Conservation (phyloP, 352 stramenopile genomes). For the Phytophthora hybrid region DNA sequence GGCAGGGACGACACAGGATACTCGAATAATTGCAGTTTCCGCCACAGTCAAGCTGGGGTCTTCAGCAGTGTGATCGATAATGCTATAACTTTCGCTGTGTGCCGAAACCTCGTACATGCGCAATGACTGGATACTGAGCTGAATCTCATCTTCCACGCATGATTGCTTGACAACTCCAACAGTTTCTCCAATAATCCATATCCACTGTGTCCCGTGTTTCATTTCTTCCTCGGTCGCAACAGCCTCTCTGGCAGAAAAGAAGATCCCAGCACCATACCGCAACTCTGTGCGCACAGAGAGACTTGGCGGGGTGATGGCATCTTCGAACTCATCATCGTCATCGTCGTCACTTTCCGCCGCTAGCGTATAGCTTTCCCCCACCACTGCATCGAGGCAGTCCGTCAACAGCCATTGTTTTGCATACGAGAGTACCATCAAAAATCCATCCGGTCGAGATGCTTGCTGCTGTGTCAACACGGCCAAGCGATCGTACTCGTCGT, state of each 20-base stretch:
- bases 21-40: constrained; percentile 47
- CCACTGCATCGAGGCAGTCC: constrained; percentile 77
- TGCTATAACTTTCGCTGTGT: constrained; percentile 42
- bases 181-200: constrained; percentile 64
- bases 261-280: constrained; percentile 54
- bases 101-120: constrained; percentile 61
- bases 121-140: constrained; percentile 68
- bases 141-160: constrained; percentile 86
- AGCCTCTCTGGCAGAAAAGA: constrained; percentile 58
- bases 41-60: constrained; percentile 15
- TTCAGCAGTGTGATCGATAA: constrained; percentile 46
- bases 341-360: constrained; percentile 70
- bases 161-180: constrained; percentile 77
- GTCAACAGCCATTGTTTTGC: constrained; percentile 87
- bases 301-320: constrained; percentile 87
- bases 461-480: constrained; percentile 75
- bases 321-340: constrained; percentile 88
- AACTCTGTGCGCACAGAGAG: constrained; percentile 65
- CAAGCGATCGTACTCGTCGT: constrained; percentile 86
- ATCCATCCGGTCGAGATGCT: constrained; percentile 80
- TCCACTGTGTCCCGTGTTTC: constrained; percentile 47
- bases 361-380: constrained; percentile 52
- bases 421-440: constrained; percentile 87
- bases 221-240: constrained; percentile 15
- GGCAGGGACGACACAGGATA: constrained; percentile 77